Base-by-base conservation (phyloP, 1,284 basidiomycete species). In the Marasmius fiardii region DNA sequence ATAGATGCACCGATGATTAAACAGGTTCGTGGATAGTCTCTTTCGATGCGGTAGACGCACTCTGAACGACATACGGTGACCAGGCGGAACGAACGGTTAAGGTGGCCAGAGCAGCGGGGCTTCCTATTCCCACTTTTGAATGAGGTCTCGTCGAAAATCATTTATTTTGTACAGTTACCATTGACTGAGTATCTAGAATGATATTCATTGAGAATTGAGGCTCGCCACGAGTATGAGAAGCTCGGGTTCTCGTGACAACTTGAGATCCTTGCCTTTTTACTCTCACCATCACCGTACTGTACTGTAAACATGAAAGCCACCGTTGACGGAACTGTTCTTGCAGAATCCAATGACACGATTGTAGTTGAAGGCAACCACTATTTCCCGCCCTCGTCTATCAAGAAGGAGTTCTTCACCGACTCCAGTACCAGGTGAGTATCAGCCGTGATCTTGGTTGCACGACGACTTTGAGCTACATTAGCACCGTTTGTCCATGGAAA, bases 1-100 rank as follows among this genome's bases (percentile, higher is more conserved):
- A 93, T 98, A 51, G 95, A 98, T 70, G 91, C 91, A 6, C 93
- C 94, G 0, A 92, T 96, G 87, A 77, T 95, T 56, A 91, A 92
- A 68, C 90, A 92, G 79, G 89, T 85, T 55, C 10, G 47, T 16
- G 14, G 5, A 5, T 49, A 26, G 8, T 49, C 47, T 26, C 18
- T 28, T 31, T 49, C 26, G 26, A 18, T 49, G 24, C 31, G 24
- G 7, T 4, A 11, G 43, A 26, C 20, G 11, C 20, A 33, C 6
- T 16, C 39, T 20, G 16, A 31, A 18, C 31, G 47, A 49, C 5
- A n/a, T 14, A 28, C 11, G 16, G 18, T 5, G 7, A 21, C 18
- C 23, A 49, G 47, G 47, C 47, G n/a, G 47, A 49, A 20, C n/a
- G 47, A 18, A 33, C 28, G 12, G 16, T 49, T 11, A 49, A 33